phyloP scores from a whole-genome alignment of 345 rosid genomes.

The Aquilaria malaccensis region DNA sequence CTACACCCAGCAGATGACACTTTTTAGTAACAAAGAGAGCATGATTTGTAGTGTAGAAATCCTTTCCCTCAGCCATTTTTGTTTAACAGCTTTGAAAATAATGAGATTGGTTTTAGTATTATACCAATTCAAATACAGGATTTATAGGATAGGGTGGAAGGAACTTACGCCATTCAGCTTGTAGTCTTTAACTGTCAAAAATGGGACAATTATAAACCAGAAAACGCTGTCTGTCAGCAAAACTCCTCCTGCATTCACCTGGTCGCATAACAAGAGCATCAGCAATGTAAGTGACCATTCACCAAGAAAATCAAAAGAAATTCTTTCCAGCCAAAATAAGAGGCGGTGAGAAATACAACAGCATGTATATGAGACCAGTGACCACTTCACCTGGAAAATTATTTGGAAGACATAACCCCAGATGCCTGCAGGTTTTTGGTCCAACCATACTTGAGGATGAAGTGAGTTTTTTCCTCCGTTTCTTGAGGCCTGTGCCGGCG shows the following conservation, averaged over 20 bases:
- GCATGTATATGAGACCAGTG: too few species aligned
- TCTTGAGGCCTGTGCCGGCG: conserved; percentile 15
- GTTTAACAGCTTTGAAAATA: too few species aligned
- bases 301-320: too few species aligned
- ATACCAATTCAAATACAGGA: too few species aligned
- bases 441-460: conserved; percentile 14
- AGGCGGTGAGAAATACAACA: too few species aligned
- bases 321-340: too few species aligned
- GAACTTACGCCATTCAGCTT: conserved; percentile 63
- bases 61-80: too few species aligned
- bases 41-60: too few species aligned
- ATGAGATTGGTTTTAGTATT: too few species aligned
- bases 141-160: too few species aligned
- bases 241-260: conserved; percentile 99
- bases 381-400: conserved; percentile 65
- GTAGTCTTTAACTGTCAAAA: conserved; percentile 71
- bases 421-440: conserved; percentile 47
- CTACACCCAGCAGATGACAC: conserved; percentile 29
- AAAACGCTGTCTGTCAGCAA: conserved; percentile 90
- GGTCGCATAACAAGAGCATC: conserved; percentile 15
- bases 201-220: conserved; percentile 91
- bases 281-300: background rate
- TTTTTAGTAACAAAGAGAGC: too few species aligned
- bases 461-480: conserved; percentile 28
- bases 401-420: conserved; percentile 69